Evolutionary conservation across 2,329 filamentous ascomycete species (phyloP).

Genomic region (Aspergillus aculeatinus): DNA sequence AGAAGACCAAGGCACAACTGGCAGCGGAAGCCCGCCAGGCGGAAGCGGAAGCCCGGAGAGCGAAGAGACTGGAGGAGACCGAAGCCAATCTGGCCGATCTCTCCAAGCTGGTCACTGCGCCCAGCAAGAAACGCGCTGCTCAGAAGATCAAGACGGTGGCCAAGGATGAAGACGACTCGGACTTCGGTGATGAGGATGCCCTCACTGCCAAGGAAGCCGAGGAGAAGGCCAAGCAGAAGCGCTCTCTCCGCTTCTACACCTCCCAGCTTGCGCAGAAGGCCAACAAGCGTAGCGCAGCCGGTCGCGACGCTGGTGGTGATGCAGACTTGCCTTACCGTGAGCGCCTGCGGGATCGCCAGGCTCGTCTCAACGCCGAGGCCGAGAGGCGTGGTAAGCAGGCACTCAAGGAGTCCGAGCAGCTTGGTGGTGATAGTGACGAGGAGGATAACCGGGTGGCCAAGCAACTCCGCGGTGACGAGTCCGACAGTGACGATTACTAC

Average conservation of each 20-base stretch:
- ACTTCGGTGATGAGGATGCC: conserved; percentile 86
- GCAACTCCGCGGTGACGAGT: conserved; percentile 45
- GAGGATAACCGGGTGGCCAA: conserved; percentile 58
- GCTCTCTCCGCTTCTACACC: conserved; percentile 94
- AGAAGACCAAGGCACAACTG: conserved; percentile 49
- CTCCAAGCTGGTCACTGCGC: conserved; percentile 57
- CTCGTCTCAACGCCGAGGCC: conserved; percentile 82
- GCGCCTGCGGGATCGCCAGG: conserved; percentile 79
- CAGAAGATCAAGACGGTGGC: conserved; percentile 33
- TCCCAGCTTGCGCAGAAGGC: conserved; percentile 95
- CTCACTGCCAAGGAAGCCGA: conserved; percentile 76
- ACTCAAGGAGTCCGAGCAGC: conserved; percentile 61
- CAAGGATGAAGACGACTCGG: conserved; percentile 64
- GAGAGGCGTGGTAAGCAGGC: conserved; percentile 73
- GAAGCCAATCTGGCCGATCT: conserved; percentile 74
- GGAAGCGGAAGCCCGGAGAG: conserved; percentile 54
- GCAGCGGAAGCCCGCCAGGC: conserved; percentile 55
- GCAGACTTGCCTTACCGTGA: conserved; percentile 76
- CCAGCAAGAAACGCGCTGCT: conserved; percentile 47
- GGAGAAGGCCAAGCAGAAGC: conserved; percentile 86
- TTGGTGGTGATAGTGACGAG: conserved; percentile 69
- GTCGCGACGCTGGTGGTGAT: conserved; percentile 61
- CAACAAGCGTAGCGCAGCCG: conserved; percentile 68
- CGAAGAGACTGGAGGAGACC: conserved; percentile 54
- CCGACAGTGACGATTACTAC: conserved; percentile 67